Percentiles rank a stretch among this genome's conserved stretches.
These are phyloP conservation scores for Camelina neglecta DNA, from an alignment of 345 rosid species.

Conservation along the genomic window DNA sequence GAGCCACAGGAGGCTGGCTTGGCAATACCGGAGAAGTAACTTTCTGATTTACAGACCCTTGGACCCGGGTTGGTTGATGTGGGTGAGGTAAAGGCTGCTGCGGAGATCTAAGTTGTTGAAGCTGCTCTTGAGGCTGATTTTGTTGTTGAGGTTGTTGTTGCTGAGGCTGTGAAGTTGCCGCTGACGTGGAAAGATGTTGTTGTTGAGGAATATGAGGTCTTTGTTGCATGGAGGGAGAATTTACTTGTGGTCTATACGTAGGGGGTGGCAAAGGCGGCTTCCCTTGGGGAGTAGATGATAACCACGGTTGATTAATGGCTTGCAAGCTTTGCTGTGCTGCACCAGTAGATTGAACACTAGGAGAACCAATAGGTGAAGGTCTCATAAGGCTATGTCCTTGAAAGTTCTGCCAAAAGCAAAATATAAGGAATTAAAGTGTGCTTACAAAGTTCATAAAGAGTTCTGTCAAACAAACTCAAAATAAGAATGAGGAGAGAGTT, in stretches of 20 bases:
- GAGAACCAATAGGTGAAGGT: conserved; percentile 56
- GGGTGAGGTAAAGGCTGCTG: conserved; percentile 64
- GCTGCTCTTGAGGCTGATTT: conserved; percentile 63
- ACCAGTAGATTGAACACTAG: conserved; percentile 61
- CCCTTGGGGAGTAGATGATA: conserved; percentile 76
- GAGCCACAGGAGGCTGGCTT: conserved; percentile 53
- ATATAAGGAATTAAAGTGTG: conserved; percentile 1
- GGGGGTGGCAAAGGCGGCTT: conserved; percentile 85
- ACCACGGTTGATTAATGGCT: conserved; percentile 78
- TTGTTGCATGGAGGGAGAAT: conserved; percentile 70
- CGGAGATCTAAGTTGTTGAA: conserved; percentile 57
- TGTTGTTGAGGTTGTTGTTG: conserved; percentile 57
- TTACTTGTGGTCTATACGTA: conserved; percentile 70
- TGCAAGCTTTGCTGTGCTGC: conserved; percentile 67
- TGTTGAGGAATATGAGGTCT: conserved; percentile 75
- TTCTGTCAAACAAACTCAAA: neutral
- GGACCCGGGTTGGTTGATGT: conserved; percentile 60
- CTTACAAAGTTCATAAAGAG: conserved; percentile 7
- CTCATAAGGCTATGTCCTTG: conserved; percentile 77
- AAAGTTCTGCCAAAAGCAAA: conserved; percentile 57
- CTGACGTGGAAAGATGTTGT: conserved; percentile 51
- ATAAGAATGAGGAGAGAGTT: neutral
- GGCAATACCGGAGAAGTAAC: conserved; percentile 53
- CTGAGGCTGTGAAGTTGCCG: conserved; percentile 62
- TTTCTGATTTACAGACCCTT: conserved; percentile 55